Conservation (phyloP, 805 yeast species). For the Kuraishia molischiana region DNA sequence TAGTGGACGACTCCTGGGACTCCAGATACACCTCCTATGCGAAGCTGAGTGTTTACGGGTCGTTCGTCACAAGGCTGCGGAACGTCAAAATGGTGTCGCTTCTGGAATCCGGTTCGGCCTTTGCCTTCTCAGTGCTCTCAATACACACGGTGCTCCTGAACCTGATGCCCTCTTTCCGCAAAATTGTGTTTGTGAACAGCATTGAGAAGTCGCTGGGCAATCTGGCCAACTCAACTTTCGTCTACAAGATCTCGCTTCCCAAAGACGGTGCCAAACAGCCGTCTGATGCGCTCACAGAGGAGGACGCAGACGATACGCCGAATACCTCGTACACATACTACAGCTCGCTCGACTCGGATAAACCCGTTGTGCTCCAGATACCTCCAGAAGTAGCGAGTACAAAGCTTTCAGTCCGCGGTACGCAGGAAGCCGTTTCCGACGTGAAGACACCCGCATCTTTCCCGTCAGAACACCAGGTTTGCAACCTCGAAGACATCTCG, state of each 20-base stretch:
- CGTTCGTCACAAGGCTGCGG: not conserved
- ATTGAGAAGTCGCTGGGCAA: conserved; percentile 12
- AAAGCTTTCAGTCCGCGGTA: not conserved
- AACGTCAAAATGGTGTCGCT: not conserved
- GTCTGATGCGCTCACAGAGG: not conserved
- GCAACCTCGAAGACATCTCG: conserved; percentile 22
- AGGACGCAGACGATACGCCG: not conserved
- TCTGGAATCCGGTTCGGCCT: conserved; percentile 16
- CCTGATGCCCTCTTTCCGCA: conserved; percentile 15
- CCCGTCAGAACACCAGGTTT: conserved; percentile 19
- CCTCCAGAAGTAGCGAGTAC: conserved; percentile 1
- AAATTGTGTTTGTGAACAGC: conserved; percentile 6
- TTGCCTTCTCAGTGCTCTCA: conserved; percentile 18
- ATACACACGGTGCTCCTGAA: conserved; percentile 19
- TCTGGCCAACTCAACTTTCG: conserved; percentile 9
- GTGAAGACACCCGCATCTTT: conserved; percentile 16
- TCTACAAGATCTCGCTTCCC: conserved; percentile 5
- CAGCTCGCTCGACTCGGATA: not conserved
- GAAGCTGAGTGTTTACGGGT: not conserved
- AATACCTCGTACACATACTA: not conserved
- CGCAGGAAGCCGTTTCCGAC: not conserved
- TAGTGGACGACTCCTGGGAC: not conserved
- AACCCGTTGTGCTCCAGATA: not conserved
- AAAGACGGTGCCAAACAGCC: not conserved
- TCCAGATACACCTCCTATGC: not conserved